Base-by-base conservation (phyloP, 805 yeast genomes). In the Lachancea nothofagi region DNA sequence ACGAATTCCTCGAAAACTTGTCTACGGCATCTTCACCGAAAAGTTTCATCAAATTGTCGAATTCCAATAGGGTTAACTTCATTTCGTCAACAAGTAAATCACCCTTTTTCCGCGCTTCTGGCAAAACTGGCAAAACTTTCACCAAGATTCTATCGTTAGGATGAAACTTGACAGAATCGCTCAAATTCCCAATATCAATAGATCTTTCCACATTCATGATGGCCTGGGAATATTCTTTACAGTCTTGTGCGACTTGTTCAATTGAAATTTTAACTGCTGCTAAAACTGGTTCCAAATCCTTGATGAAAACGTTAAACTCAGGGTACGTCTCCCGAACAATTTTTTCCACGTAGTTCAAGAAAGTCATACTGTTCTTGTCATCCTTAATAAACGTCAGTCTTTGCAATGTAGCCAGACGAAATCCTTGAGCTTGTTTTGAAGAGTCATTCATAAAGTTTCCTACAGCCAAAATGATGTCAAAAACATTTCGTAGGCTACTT, bases 381-480 rank as follows among this genome's bases (percentile, higher is more conserved):
- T 90, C 96, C 57, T 93, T 93, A 64, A 94, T 80, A 50, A 94
- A 88, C 23, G 83, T 85, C 43, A 93, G 71, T 50, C 97, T 69
- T 54, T 88, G 96, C 38, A 93, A 70, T n/a, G 96, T 85, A 32
- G 85, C 81, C 44, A 93, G 67, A 53, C 83, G 83, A 71, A 94
- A 94, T 3, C 99, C 99, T 48, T 76, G 74, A 1, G 97, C 97
- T 59, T 88, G 95, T 52, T 88, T 89, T 2, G 86, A 71, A n/a
- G 78, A 69, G 53, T 88, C 96, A 59, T 94, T 93, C 98, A 93
- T 93, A 59, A 80, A 90, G 60, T 93, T 93, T 43, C 98, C 99
- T 36, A 93, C 93, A 3, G 89, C 80, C 47, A 89, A 68, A 45
- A 93, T 90, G 33, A 93, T 77, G 41, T 85, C 88, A 54, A 94